Evolutionary conservation across 371 early-diverging fungal genomes (phyloP).

Genomic region (Apophysomyces variabilis): DNA sequence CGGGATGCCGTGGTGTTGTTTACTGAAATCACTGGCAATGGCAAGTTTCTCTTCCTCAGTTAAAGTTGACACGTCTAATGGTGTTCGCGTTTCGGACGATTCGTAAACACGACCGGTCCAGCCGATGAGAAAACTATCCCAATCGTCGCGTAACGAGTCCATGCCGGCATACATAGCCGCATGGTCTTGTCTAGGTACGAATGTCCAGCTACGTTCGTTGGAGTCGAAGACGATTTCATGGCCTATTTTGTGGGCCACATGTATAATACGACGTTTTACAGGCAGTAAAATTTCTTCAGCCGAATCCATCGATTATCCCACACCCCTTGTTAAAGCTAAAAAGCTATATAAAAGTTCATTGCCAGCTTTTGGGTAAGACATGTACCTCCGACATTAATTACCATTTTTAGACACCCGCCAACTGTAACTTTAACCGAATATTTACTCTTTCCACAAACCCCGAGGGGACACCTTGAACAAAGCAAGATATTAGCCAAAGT

Average conservation of each 20-base stretch:
- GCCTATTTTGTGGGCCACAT: slow-evolving; percentile 56
- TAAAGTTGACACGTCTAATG: slow-evolving; percentile 22
- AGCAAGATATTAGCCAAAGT: too few species aligned
- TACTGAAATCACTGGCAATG: slow-evolving; percentile 43
- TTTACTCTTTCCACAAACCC: too few species aligned
- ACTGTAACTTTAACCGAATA: too few species aligned
- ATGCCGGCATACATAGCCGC: slow-evolving; percentile 81
- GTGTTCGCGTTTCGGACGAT: slow-evolving; percentile 31
- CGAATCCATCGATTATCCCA: neutral
- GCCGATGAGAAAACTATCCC: slow-evolving; percentile 68
- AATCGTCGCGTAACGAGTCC: slow-evolving; percentile 46
- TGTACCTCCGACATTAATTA: too few species aligned
- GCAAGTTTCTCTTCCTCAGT: slow-evolving; percentile 41
- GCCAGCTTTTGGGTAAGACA: too few species aligned
- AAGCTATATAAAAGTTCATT: too few species aligned
- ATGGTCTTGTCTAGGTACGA: slow-evolving; percentile 66
- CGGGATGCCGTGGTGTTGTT: slow-evolving; percentile 68
- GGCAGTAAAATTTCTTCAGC: neutral
- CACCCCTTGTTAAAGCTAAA: neutral
- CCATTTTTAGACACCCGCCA: too few species aligned
- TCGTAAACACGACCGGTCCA: slow-evolving; percentile 61
- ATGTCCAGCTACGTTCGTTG: slow-evolving; percentile 20
- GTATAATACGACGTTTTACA: slow-evolving; percentile 40
- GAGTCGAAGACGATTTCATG: slow-evolving; percentile 17
- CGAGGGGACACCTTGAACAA: too few species aligned